Conservation (phyloP, 2,329 filamentous ascomycete species). For the Hymenoscyphus scutula region DNA sequence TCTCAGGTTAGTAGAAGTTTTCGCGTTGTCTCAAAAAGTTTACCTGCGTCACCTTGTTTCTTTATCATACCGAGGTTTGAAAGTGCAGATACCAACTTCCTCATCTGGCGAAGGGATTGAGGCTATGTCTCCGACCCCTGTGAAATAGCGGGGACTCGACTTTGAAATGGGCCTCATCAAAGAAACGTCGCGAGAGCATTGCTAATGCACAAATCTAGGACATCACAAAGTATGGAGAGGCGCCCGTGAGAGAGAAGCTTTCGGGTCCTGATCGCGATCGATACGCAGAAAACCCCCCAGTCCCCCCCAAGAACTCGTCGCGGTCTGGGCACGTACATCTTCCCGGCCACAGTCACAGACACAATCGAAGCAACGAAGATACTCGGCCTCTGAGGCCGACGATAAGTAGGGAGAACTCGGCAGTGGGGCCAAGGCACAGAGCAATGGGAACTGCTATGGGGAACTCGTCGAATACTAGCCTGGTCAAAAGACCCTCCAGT, state of each 20-base stretch:
- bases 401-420: conserved; percentile 72
- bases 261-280: conserved; percentile 69
- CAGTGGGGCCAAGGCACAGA: conserved; percentile 47
- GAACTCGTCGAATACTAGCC: conserved; percentile 31
- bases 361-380: conserved; percentile 70
- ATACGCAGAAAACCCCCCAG: conserved; percentile 50
- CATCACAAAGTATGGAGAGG: conserved; percentile 73
- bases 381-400: conserved; percentile 66
- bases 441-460: conserved; percentile 37
- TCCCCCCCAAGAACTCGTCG: conserved; percentile 58
- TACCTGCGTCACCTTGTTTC: neutral
- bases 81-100: conserved; percentile 8
- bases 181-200: neutral
- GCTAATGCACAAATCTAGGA: conserved; percentile 49
- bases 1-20: conserved; percentile 58
- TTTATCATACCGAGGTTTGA: conserved; percentile 11
- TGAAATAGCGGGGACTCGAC: conserved; percentile 4
- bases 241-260: conserved; percentile 69
- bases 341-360: conserved; percentile 61
- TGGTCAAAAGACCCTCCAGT: conserved; percentile 68
- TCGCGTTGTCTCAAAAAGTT: neutral
- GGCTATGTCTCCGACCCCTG: conserved; percentile 14
- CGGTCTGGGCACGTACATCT: conserved; percentile 63
- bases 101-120: conserved; percentile 12
- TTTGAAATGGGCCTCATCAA: neutral